These are phyloP conservation scores for Venturia oleaginea DNA, from an alignment of 2,329 filamentous ascomycete genomes.

Conservation along the genomic window DNA sequence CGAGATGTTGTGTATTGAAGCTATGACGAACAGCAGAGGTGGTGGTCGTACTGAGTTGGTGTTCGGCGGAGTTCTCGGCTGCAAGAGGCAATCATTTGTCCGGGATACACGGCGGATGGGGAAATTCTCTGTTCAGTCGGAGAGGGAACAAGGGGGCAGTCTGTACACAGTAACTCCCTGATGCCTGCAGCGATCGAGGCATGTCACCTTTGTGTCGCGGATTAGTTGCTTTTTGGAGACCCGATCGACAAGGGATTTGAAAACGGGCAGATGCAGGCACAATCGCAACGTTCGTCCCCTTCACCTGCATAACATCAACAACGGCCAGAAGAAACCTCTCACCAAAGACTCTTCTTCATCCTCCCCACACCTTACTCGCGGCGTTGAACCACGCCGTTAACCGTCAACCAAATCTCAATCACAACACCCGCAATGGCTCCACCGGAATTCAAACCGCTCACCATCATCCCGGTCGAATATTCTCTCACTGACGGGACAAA, in stretches of 20 bases:
- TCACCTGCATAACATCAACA: constrained; percentile 1
- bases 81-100: neutral
- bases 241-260: neutral
- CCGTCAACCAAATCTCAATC: neutral
- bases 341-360: neutral
- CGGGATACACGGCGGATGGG: neutral
- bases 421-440: neutral
- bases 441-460: constrained; percentile 9
- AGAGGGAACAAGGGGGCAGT: neutral
- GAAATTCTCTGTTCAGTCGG: neutral
- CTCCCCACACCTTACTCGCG: neutral
- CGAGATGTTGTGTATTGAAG: too few species aligned
- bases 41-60: neutral
- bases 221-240: neutral
- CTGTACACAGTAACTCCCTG: neutral
- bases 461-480: constrained; percentile 29
- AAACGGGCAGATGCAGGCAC: neutral
- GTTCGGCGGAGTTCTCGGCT: neutral
- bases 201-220: neutral
- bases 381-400: too few species aligned
- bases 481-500: constrained; percentile 33
- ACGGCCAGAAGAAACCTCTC: neutral
- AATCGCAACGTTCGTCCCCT: neutral
- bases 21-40: too few species aligned
- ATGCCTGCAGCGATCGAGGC: neutral